Evolutionary conservation across 805 yeast genomes (phyloP).

Genomic region (Wickerhamiella cacticola): DNA sequence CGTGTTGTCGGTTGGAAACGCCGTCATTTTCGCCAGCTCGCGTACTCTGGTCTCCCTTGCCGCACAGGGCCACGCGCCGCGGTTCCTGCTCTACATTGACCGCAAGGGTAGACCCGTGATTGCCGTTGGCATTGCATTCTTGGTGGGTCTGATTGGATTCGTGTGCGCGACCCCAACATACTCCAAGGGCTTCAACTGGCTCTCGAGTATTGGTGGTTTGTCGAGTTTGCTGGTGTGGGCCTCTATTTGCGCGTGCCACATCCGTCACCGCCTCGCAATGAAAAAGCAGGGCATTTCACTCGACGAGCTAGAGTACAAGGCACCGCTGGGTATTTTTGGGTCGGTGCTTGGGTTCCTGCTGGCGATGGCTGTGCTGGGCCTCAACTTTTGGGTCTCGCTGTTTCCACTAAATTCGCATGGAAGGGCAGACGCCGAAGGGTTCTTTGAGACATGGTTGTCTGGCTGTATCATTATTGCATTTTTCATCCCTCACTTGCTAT

Average conservation of each 20-base stretch:
- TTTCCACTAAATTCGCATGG: slow-evolving; percentile 47
- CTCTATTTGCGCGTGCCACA: slow-evolving; percentile 53
- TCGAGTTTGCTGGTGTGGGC: slow-evolving; percentile 72
- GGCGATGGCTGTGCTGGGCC: slow-evolving; percentile 49
- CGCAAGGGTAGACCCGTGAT: slow-evolving; percentile 65
- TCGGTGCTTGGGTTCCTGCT: slow-evolving; percentile 49
- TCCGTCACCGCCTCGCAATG: slow-evolving; percentile 56
- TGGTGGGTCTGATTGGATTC: slow-evolving; percentile 47
- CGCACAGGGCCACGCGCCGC: slow-evolving; percentile 55
- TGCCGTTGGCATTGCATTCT: slow-evolving; percentile 39
- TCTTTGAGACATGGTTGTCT: slow-evolving; percentile 47
- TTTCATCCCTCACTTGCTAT: slow-evolving; percentile 15
- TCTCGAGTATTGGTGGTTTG: slow-evolving; percentile 64
- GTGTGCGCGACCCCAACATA: slow-evolving; percentile 48
- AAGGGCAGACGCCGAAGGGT: slow-evolving; percentile 30
- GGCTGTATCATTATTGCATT: slow-evolving; percentile 24
- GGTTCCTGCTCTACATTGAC: slow-evolving; percentile 54
- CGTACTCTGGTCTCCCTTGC: slow-evolving; percentile 59
- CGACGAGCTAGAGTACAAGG: slow-evolving; percentile 52
- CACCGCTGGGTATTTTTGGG: slow-evolving; percentile 59
- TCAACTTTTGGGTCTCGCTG: slow-evolving; percentile 74
- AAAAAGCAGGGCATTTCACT: slow-evolving; percentile 52
- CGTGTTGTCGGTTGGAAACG: slow-evolving; percentile 63
- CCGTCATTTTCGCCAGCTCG: slow-evolving; percentile 58
- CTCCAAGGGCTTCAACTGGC: slow-evolving; percentile 50